Base-by-base conservation (phyloP, 108 stramenopile genomes). In the Cylindrotheca closterium region DNA sequence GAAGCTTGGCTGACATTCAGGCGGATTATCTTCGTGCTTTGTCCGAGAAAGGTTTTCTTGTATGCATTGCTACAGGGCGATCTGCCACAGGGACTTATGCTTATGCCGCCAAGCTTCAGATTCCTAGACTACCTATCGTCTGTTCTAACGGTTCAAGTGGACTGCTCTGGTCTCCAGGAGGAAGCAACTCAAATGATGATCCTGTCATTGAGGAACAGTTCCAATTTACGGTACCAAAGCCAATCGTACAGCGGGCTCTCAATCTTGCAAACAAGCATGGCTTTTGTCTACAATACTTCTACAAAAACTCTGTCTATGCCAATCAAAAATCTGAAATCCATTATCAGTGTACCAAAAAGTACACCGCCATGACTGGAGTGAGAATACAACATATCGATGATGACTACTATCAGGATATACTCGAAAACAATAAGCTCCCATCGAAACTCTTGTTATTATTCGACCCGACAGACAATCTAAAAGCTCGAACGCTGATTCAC, bases 61-160 rank as follows among this genome's bases (percentile, higher is more conserved):
- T 89, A 50, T 51, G 52, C 33, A 67, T 89, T 57, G 84, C 84
- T 0, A 89, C 88, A 15, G 88, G 88, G 10, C 60, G 84, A 62
- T 52, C 73, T 5, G 61, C 77, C 52, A 53, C 74, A 1, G 63
- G 74, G 23, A 62, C 67, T 7, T 75, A 73, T 52, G 70, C 76
- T 27, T 47, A 63, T 37, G 76, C 76, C 0, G 24, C 33, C 23
- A 26, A 63, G 22, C 60, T 81, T 42, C 52, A 75, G 50, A 34
- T 79, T 18, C 59, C 73, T 12, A 31, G 64, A 22, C 67, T 65
- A 17, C 81, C 85, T 25, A 60, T 86, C 0, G 79, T 86, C 0
- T 80, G 79, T 53, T 78, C 73, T 0, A 86, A 86, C 55, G 85
- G 85, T 45, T 79, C 85, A 10, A 30, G 67, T 10, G 85, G 81